Evolutionary conservation across 495 filamentous ascomycete genomes (phyloP), one percentile per base, ranked within the genome.

Genomic region (Thozetella sp.): DNA sequence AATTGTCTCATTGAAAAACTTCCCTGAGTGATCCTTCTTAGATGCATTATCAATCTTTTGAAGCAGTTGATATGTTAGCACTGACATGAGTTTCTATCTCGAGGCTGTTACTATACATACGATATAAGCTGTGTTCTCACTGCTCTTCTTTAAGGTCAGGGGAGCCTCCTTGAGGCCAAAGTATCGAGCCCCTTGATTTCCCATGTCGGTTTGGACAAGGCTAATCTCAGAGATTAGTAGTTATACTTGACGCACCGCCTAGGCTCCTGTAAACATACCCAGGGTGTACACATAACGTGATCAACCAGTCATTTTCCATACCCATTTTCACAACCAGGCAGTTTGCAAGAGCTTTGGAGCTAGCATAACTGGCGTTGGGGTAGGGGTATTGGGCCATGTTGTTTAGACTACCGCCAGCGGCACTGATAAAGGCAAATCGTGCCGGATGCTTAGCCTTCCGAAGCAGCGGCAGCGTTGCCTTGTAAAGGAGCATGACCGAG

Each of bases 121-220:
- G 15, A 37, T 37, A 15, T 37, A 37, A 6, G 30, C 30, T 6
- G 30, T 37, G 15, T 37, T 37, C 30, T 37, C 15, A 15, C 30
- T 37, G n/a, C 62, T 68, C 12, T 72, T 64, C 2, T 74, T 64
- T 2, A 72, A 50, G 12, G 64, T 66, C 23, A 63, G 26, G 17
- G 53, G 22, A 2, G 71, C 71, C 45, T 74, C 58, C 26, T 72
- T 65, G 1, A 69, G 24, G 0, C 72, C 72, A 22, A 70, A 57
- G 15, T 17, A 10, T 12, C 57, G 25, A 22, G 73, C 75, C 1
- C 60, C 74, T 17, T 45, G n/a, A 30, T 76, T 74, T 3, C 75
- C 74, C 45, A 76, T 51, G 3, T 73, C 72, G 10, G 74, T 78
- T 37, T 72, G 71, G 2, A 69, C 67, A 52, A 67, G 74, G 24